Percentiles rank a stretch among this genome's conserved stretches.
These are phyloP conservation scores for Aristolochia californica DNA, from an alignment of 164 flowering plant genomes.

Conservation along the genomic window DNA sequence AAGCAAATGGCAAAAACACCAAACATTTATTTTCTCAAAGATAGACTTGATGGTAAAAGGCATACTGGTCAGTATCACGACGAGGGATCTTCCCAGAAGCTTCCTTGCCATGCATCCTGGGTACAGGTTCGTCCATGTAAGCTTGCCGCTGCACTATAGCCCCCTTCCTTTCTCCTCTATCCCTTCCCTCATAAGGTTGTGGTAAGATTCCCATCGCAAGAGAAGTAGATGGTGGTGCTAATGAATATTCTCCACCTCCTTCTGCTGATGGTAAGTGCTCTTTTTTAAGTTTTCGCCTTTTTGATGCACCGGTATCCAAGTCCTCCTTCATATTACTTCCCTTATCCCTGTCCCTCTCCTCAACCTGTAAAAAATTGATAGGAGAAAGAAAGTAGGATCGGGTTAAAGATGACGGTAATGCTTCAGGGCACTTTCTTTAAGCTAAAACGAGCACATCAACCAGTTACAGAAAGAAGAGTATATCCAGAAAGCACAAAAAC, in stretches of 20 bases:
- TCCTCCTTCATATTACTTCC: conserved; percentile 62
- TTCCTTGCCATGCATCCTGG: conserved; percentile 77
- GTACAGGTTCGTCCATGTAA: conserved; percentile 61
- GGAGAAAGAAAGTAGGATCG: conserved; percentile 1
- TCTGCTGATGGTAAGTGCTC: conserved; percentile 65
- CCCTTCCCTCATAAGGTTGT: conserved; percentile 78
- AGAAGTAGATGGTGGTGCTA: conserved; percentile 44
- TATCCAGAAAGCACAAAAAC: neutral
- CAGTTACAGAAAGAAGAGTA: too few species aligned
- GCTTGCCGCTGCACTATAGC: conserved; percentile 49
- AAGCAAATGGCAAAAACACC: too few species aligned
- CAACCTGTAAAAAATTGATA: conserved; percentile 36
- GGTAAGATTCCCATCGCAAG: conserved; percentile 43
- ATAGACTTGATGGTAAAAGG: conserved; percentile 30
- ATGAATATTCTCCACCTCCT: conserved; percentile 55
- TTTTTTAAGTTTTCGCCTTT: conserved; percentile 82
- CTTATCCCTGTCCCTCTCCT: conserved; percentile 75
- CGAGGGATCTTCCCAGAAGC: conserved; percentile 53
- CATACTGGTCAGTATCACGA: conserved; percentile 80
- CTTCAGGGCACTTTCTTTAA: neutral
- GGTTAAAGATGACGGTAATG: neutral
- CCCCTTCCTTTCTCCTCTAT: conserved; percentile 73
- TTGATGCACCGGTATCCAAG: conserved; percentile 53
- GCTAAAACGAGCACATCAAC: too few species aligned
- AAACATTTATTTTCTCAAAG: too few species aligned